These are phyloP conservation scores for Ceratocystis diversiconidia DNA, from an alignment of 2,329 filamentous ascomycete species.

Conservation along the genomic window DNA sequence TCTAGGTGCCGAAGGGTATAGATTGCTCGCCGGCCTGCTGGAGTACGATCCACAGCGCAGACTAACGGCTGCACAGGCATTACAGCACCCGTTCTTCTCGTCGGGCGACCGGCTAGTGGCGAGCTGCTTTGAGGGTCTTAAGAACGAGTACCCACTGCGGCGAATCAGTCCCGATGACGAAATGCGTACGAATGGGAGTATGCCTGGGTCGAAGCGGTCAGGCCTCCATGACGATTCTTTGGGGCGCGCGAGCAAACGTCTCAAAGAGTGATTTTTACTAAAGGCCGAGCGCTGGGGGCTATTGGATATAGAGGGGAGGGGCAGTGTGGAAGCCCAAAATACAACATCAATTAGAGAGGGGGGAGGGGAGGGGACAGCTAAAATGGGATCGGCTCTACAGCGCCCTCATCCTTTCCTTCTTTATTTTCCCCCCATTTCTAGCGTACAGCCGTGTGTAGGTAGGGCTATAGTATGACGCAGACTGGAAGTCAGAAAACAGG, in stretches of 20 bases:
- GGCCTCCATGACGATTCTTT: slow-evolving; percentile 69
- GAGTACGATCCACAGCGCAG: slow-evolving; percentile 88
- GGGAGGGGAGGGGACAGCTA: no score
- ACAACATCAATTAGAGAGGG: background rate
- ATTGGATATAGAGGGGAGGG: background rate
- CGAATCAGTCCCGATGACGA: slow-evolving; percentile 91
- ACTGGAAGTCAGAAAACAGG: no score
- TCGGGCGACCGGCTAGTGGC: slow-evolving; percentile 57
- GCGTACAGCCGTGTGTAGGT: background rate
- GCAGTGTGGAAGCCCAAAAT: background rate
- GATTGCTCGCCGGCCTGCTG: slow-evolving; percentile 65
- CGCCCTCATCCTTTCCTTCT: no score
- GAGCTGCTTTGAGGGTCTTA: slow-evolving; percentile 84
- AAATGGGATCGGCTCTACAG: no score
- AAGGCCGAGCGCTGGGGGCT: no score
- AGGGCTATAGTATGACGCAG: no score
- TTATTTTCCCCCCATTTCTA: background rate
- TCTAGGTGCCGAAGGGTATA: slow-evolving; percentile 64
- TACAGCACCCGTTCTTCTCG: slow-evolving; percentile 83
- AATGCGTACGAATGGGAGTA: slow-evolving; percentile 64
- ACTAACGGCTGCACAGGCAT: slow-evolving; percentile 70
- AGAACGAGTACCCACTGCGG: slow-evolving; percentile 76
- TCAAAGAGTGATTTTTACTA: slow-evolving; percentile 35
- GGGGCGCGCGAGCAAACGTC: slow-evolving; percentile 45
- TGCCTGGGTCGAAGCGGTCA: slow-evolving; percentile 82